These are phyloP conservation scores for Starmerella khaoyaiensis DNA, from an alignment of 805 yeast genomes.

Conservation along the genomic window DNA sequence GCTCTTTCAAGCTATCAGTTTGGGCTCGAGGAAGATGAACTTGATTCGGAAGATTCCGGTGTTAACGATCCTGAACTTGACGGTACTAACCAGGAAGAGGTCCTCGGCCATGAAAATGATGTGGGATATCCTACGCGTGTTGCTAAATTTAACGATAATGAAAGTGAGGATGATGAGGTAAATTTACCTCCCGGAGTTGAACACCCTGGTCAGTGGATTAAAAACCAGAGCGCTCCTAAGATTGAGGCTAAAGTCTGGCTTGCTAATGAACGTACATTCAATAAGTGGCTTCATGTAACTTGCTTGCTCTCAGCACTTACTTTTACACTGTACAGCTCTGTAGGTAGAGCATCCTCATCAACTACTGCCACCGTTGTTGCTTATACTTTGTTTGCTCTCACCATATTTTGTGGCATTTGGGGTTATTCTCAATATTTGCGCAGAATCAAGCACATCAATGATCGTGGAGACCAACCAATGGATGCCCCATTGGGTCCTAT, in stretches of 20 bases:
- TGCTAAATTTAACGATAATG: slow-evolving; percentile 32
- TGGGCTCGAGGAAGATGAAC: slow-evolving; percentile 42
- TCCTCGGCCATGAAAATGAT: slow-evolving; percentile 4
- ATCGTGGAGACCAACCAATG: slow-evolving; percentile 73
- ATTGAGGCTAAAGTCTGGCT: slow-evolving; percentile 98
- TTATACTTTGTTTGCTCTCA: slow-evolving; percentile 63
- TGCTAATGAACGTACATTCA: slow-evolving; percentile 94
- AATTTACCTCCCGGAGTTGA: slow-evolving; percentile 79
- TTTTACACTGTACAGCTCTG: slow-evolving; percentile 68
- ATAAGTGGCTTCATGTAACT: slow-evolving; percentile 87
- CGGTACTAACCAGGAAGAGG: slow-evolving; percentile 5
- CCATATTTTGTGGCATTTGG: slow-evolving; percentile 79
- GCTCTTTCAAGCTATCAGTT: slow-evolving; percentile 25
- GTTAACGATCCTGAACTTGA: slow-evolving; percentile 14
- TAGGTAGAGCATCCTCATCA: slow-evolving; percentile 46
- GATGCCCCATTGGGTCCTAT: slow-evolving; percentile 88
- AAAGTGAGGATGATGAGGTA: slow-evolving; percentile 78
- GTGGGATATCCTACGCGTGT: slow-evolving; percentile 25
- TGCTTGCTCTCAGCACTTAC: slow-evolving; percentile 74
- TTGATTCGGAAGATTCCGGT: slow-evolving; percentile 24
- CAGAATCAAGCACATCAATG: slow-evolving; percentile 59
- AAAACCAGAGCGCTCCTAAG: slow-evolving; percentile 82
- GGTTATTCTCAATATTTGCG: slow-evolving; percentile 65
- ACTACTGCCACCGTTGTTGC: slow-evolving; percentile 56
- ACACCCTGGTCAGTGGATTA: slow-evolving; percentile 64